A percentile compares a stretch with the other conserved stretches of the same genome.
Evolutionary conservation across 2,329 filamentous ascomycete species (phyloP).

Genomic region (Passalora sequoiae): DNA sequence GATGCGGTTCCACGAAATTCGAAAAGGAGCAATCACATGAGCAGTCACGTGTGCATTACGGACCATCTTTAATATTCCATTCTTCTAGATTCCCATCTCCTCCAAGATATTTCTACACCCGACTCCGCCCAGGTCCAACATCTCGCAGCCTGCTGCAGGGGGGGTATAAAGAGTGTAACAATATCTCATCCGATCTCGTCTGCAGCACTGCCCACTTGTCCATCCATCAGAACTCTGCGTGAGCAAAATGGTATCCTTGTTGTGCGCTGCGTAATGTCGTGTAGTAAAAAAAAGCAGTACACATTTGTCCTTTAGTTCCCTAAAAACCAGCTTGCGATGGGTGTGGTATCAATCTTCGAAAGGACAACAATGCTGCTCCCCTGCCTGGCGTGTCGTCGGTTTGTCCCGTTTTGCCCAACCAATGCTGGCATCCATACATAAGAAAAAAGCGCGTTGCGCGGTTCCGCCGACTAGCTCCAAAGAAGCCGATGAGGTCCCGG

Average conservation of each 20-base stretch:
- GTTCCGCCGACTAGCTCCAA: background rate
- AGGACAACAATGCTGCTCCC: background rate
- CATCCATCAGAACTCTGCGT: conserved; percentile 9
- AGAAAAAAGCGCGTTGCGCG: background rate
- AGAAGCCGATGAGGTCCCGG: background rate
- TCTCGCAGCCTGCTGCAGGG: conserved; percentile 19
- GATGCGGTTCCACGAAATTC: no score
- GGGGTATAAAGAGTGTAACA: conserved; percentile 19
- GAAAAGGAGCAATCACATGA: no score
- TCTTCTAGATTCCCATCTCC: no score
- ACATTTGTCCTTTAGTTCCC: background rate
- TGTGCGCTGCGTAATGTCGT: conserved; percentile 16
- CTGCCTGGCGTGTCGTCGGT: background rate
- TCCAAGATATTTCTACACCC: no score
- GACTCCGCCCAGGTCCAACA: no score
- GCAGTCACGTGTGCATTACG: no score
- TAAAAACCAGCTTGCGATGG: conserved; percentile 3
- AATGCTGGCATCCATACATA: background rate
- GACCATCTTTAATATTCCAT: no score
- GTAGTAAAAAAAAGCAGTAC: conserved; percentile 4
- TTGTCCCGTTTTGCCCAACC: background rate
- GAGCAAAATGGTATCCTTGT: conserved; percentile 10
- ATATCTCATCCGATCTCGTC: conserved; percentile 8
- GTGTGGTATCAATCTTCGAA: conserved; percentile 12
- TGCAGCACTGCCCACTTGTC: background rate